phyloP scores from a whole-genome alignment of 2,329 filamentous ascomycete species.

The Trichoderma asperellum region DNA sequence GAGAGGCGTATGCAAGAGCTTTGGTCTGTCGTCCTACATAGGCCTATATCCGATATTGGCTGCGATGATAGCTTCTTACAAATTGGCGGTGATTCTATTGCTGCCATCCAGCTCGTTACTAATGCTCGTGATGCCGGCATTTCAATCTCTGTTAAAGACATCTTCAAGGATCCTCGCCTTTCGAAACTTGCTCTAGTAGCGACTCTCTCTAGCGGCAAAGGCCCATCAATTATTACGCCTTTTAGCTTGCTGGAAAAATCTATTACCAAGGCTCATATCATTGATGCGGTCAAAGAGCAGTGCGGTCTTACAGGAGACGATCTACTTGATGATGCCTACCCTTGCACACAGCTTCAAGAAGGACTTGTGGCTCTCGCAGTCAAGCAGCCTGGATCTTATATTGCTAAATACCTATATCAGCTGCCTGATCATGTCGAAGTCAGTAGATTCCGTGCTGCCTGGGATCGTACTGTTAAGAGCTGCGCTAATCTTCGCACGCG shows the following conservation, averaged over 20 bases:
- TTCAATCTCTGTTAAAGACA: conserved; percentile 7
- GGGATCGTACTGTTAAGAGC: conserved; percentile 9
- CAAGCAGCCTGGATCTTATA: conserved; percentile 26
- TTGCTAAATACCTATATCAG: conserved; percentile 21
- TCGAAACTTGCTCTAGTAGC: neutral
- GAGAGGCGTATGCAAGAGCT: conserved; percentile 31
- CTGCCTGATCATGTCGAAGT: conserved; percentile 4
- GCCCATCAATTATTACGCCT: neutral
- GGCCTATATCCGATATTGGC: conserved; percentile 36
- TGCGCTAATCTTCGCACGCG: conserved; percentile 23
- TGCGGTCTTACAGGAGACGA: conserved; percentile 23
- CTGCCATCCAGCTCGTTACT: conserved; percentile 49
- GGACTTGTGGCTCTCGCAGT: conserved; percentile 20
- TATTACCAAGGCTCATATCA: neutral
- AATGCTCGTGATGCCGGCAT: conserved; percentile 38
- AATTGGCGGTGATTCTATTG: conserved; percentile 49
- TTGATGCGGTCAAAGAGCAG: neutral
- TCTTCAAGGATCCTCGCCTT: conserved; percentile 23
- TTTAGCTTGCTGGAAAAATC: conserved; percentile 8
- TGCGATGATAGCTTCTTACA: conserved; percentile 31
- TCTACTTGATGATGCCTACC: conserved; percentile 26
- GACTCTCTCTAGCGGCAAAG: neutral
- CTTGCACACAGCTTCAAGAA: conserved; percentile 24
- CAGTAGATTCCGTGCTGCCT: conserved; percentile 1
- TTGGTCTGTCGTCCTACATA: conserved; percentile 41